phyloP scores from a whole-genome alignment of 1,284 basidiomycete species.

The Cutaneotrichosporon spelunceum region DNA sequence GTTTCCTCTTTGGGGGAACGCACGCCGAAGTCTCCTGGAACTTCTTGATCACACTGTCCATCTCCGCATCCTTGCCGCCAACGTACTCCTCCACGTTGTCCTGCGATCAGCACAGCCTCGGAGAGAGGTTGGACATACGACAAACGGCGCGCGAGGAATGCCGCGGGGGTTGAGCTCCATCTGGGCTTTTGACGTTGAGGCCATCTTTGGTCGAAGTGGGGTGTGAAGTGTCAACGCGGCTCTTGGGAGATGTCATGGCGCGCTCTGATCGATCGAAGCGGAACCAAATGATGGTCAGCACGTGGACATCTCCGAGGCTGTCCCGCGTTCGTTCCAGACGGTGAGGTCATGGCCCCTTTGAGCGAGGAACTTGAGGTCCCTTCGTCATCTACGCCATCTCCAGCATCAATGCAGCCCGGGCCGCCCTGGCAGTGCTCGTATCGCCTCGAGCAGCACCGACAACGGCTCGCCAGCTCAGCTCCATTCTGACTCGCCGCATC shows the following conservation, averaged over 20 bases:
- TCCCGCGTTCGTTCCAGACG: neutral
- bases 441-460: no score
- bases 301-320: neutral
- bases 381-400: neutral
- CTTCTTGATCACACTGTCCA: slow-evolving; percentile 72
- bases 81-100: slow-evolving; percentile 82
- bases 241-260: neutral
- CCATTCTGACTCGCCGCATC: no score
- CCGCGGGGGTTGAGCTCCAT: slow-evolving; percentile 77
- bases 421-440: no score
- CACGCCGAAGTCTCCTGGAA: slow-evolving; percentile 93
- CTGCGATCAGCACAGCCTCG: slow-evolving; percentile 49
- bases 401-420: no score
- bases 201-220: slow-evolving; percentile 9
- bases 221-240: neutral
- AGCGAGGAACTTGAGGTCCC: neutral
- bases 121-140: slow-evolving; percentile 60
- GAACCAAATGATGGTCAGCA: neutral
- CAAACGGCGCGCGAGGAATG: slow-evolving; percentile 91
- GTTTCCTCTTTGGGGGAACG: slow-evolving; percentile 28
- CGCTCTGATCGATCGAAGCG: slow-evolving; percentile 1
- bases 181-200: slow-evolving; percentile 30
- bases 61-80: slow-evolving; percentile 72
- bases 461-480: no score
- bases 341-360: neutral